Percentiles rank a stretch among this genome's conserved stretches.
Evolutionary conservation across 768 basidiomycete genomes (phyloP).

Genomic region (Xanthoconium stramineum): DNA sequence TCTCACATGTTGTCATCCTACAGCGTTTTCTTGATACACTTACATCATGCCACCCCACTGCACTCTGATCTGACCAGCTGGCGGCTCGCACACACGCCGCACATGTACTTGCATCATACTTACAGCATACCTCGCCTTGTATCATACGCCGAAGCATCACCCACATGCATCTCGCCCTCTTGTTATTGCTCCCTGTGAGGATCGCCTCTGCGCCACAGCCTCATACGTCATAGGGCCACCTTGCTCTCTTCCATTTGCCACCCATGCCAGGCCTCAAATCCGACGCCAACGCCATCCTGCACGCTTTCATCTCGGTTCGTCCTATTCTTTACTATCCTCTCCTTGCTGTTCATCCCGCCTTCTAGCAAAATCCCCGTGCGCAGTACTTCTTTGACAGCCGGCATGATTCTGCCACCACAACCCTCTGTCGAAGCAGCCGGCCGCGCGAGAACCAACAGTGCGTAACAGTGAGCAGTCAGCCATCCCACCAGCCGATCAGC

Average conservation of each 20-base stretch:
- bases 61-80: constrained; percentile 8
- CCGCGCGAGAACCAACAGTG: constrained; percentile 44
- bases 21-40: constrained; percentile 9
- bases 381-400: constrained; percentile 64
- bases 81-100: constrained; percentile 16
- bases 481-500: constrained; percentile 2
- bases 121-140: constrained; percentile 22
- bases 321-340: neutral
- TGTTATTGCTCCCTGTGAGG: constrained; percentile 1
- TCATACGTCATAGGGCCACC: constrained; percentile 24
- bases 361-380: constrained; percentile 35
- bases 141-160: constrained; percentile 18
- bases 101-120: constrained; percentile 28
- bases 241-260: constrained; percentile 18
- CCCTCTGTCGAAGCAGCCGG: constrained; percentile 53
- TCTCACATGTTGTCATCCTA: constrained; percentile 18
- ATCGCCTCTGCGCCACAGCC: constrained; percentile 9
- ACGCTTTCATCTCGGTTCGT: constrained; percentile 43
- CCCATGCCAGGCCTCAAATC: constrained; percentile 16
- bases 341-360: neutral
- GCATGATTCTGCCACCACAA: constrained; percentile 51
- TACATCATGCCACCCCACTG: constrained; percentile 1
- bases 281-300: constrained; percentile 33
- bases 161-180: constrained; percentile 10
- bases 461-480: constrained; percentile 44